Percentiles rank a stretch among this genome's conserved stretches.
phyloP scores from a whole-genome alignment of 352 stramenopile species.

The Peronosclerospora sorghi region DNA sequence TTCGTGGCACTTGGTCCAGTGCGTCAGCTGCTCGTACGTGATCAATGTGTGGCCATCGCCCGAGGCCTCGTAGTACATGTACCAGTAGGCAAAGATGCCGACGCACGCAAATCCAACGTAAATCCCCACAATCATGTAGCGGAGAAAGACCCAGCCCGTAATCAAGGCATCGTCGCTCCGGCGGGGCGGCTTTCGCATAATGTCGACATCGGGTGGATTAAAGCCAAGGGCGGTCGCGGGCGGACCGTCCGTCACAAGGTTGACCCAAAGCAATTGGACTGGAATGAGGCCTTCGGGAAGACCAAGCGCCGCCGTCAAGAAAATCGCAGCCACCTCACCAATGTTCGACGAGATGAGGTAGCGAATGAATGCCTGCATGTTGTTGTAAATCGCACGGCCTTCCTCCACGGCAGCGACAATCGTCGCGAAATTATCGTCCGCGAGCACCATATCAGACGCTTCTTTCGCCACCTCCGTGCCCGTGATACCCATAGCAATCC shows the following conservation, averaged over 20 bases:
- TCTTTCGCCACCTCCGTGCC: conserved; percentile 97
- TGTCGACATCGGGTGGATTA: conserved; percentile 95
- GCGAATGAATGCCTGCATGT: conserved; percentile 99
- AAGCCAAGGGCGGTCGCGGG: conserved; percentile 97
- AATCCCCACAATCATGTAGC: conserved; percentile 95
- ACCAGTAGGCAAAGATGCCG: conserved; percentile 90
- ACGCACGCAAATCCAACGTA: conserved; percentile 89
- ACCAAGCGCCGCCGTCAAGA: conserved; percentile 93
- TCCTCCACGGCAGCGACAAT: conserved; percentile 91
- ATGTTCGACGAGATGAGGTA: conserved; percentile 99
- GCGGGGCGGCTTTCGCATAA: conserved; percentile 94
- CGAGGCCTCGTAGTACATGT: conserved; percentile 86
- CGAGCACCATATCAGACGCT: conserved; percentile 96
- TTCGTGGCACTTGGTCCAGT: conserved; percentile 85
- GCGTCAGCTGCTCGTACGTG: conserved; percentile 82
- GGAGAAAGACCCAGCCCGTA: conserved; percentile 95
- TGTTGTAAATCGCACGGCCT: conserved; percentile 87
- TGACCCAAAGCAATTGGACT: conserved; percentile 99
- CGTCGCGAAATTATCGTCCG: conserved; percentile 98
- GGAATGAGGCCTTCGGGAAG: conserved; percentile 96
- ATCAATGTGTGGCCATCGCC: conserved; percentile 88
- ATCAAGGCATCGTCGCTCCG: conserved; percentile 95
- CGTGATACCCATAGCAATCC: conserved; percentile 97
- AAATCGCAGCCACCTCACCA: conserved; percentile 97
- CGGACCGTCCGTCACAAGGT: conserved; percentile 98